Evolutionary conservation across 2,329 filamentous ascomycete species (phyloP), one percentile per base, ranked within the genome.

Genomic region (Exophiala sp.): DNA sequence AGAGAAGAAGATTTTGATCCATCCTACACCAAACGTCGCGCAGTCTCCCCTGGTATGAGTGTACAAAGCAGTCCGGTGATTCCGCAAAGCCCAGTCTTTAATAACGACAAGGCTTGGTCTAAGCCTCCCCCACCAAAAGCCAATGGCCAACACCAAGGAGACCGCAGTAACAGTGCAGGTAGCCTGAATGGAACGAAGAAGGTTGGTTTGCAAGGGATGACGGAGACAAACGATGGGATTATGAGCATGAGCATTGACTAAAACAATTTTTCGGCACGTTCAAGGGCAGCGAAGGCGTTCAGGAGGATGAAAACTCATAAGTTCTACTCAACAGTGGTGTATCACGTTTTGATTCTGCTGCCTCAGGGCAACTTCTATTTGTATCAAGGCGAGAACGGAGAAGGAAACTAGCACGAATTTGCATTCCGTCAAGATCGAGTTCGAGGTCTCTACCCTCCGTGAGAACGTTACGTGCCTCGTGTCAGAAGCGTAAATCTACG

Each of bases 191-290:
- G 80, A 9, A 69, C 75, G 63, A 75, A 77, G 62, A 74, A 78
- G 63, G 78, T 95, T 11, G 90, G 90, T 7, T 80, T 95, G 62
- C 91, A 96, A 71, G 90, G 91, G 1, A 96, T 97, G 91, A 87
- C 83, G 14, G 92, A 96, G 71, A 92, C 92, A n/a, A 90, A 90
- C 68, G 92, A 96, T 69, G 89, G 91, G 1, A 78, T 96, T 61
- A 96, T 96, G 87, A 91, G 92, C 65, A 94, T 97, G 88, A 96
- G 89, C 70, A 96, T 96, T 65, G 91, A 96, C 70, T 96, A 75
- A 72, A 21, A 20, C 29, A 16, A 9, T 38, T 12, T 10, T 18
- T 18, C 3, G 39, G 20, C 39, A 38, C 11, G 1, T 29, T 29
- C 10, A 11, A 38, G 4, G 35, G 20, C 39, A 55, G 53, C 53